Evolutionary conservation across 345 rosid species (phyloP).

Genomic region (Tarenaya hassleriana): DNA sequence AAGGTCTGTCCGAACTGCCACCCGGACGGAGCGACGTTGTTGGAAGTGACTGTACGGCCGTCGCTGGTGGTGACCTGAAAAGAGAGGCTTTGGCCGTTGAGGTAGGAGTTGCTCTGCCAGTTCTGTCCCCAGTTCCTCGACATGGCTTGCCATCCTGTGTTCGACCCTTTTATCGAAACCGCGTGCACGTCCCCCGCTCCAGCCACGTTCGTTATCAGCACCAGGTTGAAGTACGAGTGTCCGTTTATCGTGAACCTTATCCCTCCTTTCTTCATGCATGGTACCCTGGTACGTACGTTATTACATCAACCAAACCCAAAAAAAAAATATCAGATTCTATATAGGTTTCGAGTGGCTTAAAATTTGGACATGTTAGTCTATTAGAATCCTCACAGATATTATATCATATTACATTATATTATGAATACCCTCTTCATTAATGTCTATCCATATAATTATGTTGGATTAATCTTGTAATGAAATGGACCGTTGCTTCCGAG

Average conservation of each 20-base stretch:
- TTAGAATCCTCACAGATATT: too few species aligned
- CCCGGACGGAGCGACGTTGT: slow-evolving; percentile 42
- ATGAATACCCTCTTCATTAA: too few species aligned
- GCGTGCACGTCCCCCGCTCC: slow-evolving; percentile 81
- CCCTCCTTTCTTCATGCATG: slow-evolving; percentile 89
- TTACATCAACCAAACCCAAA: neutral
- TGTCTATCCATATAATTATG: too few species aligned
- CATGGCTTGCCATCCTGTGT: slow-evolving; percentile 83
- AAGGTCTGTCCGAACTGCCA: slow-evolving; percentile 98
- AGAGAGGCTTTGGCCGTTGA: slow-evolving; percentile 77
- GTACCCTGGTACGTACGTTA: slow-evolving; percentile 46
- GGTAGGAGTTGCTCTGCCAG: slow-evolving; percentile 90
- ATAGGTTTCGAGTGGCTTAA: too few species aligned
- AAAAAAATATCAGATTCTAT: too few species aligned
- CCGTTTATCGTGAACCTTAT: slow-evolving; percentile 84
- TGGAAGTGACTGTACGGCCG: slow-evolving; percentile 62
- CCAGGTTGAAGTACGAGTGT: slow-evolving; percentile 92
- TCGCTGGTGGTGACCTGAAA: slow-evolving; percentile 91
- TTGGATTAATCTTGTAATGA: too few species aligned
- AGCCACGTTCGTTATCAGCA: slow-evolving; percentile 70
- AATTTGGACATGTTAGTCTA: too few species aligned
- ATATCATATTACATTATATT: too few species aligned
- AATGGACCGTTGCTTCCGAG: too few species aligned
- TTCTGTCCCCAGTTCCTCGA: slow-evolving; percentile 99
- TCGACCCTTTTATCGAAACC: slow-evolving; percentile 86